These are phyloP conservation scores for Vigna hirtella DNA, from an alignment of 306 rosid genomes.

Conservation along the genomic window DNA sequence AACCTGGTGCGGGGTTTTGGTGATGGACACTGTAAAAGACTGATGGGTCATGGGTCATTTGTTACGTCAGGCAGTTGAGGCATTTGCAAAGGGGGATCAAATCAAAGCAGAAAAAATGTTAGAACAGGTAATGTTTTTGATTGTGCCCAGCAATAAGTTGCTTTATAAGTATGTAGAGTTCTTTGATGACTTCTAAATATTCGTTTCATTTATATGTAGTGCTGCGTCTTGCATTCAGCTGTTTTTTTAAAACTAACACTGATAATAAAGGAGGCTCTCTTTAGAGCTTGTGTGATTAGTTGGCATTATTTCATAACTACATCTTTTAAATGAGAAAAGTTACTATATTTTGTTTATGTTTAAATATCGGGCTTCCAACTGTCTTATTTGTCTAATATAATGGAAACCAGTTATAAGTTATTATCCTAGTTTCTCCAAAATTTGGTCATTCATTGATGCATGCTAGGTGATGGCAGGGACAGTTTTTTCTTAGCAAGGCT, in stretches of 20 bases:
- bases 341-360: slow-evolving; percentile 13
- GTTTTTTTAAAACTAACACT: not conserved
- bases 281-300: slow-evolving; percentile 11
- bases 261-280: slow-evolving; percentile 9
- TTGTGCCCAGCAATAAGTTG: slow-evolving; percentile 21
- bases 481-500: slow-evolving; percentile 61
- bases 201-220: not conserved
- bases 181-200: slow-evolving; percentile 11
- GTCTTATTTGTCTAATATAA: slow-evolving; percentile 15
- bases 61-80: slow-evolving; percentile 74
- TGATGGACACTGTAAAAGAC: slow-evolving; percentile 41
- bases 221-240: slow-evolving; percentile 1
- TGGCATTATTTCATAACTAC: slow-evolving; percentile 16
- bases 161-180: slow-evolving; percentile 8
- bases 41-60: slow-evolving; percentile 46
- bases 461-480: slow-evolving; percentile 62
- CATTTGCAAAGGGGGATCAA: slow-evolving; percentile 63
- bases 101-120: slow-evolving; percentile 65
- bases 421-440: slow-evolving; percentile 23
- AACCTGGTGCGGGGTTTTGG: slow-evolving; percentile 20
- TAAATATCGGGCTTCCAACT: slow-evolving; percentile 14
- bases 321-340: slow-evolving; percentile 3
- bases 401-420: not conserved
- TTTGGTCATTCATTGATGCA: slow-evolving; percentile 14
- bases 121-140: slow-evolving; percentile 59